Percentiles rank a stretch among this genome's conserved stretches.
phyloP scores from a whole-genome alignment of 2,329 filamentous ascomycete genomes.

The Nemania bipapillata region DNA sequence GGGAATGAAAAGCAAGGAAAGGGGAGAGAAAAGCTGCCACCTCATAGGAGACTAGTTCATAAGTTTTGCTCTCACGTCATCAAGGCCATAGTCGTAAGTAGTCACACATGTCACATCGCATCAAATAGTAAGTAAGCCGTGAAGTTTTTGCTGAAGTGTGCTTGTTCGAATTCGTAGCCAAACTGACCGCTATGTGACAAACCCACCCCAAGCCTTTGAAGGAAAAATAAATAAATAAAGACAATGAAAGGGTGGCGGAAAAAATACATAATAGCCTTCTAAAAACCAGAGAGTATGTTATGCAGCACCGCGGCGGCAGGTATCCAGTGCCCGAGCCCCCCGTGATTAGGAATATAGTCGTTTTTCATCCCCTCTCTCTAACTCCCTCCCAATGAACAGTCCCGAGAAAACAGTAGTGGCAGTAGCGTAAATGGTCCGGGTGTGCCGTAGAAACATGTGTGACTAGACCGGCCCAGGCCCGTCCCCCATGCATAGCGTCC shows the following conservation, averaged over 20 bases:
- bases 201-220: slow-evolving; percentile 10
- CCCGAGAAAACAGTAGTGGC: slow-evolving; percentile 19
- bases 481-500: neutral
- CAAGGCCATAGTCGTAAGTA: neutral
- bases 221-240: slow-evolving; percentile 20
- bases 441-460: slow-evolving; percentile 22
- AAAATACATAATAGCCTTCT: slow-evolving; percentile 34
- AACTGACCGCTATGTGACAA: slow-evolving; percentile 30
- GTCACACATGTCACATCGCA: neutral
- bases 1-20: neutral
- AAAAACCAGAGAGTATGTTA: slow-evolving; percentile 28
- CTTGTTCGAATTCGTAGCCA: slow-evolving; percentile 31
- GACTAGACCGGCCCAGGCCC: slow-evolving; percentile 1
- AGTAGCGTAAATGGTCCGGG: slow-evolving; percentile 9
- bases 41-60: neutral
- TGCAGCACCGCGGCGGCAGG: slow-evolving; percentile 29
- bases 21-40: neutral
- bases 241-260: slow-evolving; percentile 20
- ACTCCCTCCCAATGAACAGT: neutral
- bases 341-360: slow-evolving; percentile 36
- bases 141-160: slow-evolving; percentile 22
- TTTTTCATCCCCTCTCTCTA: slow-evolving; percentile 22
- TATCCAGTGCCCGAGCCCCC: slow-evolving; percentile 31
- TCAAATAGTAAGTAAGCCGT: neutral
- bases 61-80: neutral